Base-by-base conservation (phyloP, 768 basidiomycete genomes). In the Candolleomyces efflorescens region DNA sequence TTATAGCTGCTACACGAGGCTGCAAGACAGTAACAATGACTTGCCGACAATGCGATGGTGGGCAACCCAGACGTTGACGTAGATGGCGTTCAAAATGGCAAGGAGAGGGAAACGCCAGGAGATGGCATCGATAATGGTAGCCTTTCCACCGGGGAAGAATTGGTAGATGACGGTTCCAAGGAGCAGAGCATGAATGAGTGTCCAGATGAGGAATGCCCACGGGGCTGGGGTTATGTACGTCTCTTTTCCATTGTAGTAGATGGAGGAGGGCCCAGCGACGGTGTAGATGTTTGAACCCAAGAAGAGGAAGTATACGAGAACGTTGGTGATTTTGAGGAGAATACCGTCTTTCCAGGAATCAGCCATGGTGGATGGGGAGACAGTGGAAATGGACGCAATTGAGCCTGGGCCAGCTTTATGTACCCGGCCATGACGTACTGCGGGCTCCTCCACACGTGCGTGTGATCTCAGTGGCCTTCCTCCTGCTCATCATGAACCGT, bases 141-240 rank as follows among this genome's bases (percentile, higher is more conserved):
- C 77, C 70, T 95, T 92, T 32, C 93, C 94, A 18, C 64, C 63
- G 32, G 84, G 79, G 75, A 85, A 87, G 80, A 94, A 93, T 67
- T 93, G 92, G 79, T 91, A 94, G 75, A 96, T 82, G 65, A 98
- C 78, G 32, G 89, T 92, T 20, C 95, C 94, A 47, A 98, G 84
- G 44, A 98, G 84, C 48, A 98, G 83, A 37, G 95, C 64, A 73
- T 99, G 94, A 65, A 96, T 93, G 59, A 94, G 73, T 41, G 90
- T 85, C 92, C 94, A 96, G 68, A 94, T 89, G 75, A 89, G 82
- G 77, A 94, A 96, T 1, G 91, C 89, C 85, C 90, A 97, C 24
- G 87, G 85, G 23, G 92, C 91, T n/a, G 96, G 96, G 1, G 94
- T 97, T 58, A 98, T 76, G 72, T 94, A 98, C 0, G 95, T 97